phyloP scores from a whole-genome alignment of 208 protist genomes.

The Wallacemonas sp. region DNA sequence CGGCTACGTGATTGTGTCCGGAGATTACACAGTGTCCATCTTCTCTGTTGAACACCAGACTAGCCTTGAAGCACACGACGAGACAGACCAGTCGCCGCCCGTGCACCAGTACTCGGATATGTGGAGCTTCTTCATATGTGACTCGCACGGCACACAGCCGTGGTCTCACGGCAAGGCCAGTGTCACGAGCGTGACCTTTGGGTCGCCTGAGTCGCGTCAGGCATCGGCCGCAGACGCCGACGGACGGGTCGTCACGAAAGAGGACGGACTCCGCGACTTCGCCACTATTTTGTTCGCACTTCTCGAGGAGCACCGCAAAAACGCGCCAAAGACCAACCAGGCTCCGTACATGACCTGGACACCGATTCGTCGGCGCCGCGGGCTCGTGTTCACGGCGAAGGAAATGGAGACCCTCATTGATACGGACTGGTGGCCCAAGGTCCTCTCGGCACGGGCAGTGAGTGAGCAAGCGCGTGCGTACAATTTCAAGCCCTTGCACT shows the following conservation, averaged over 20 bases:
- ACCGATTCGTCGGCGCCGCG: constrained; percentile 48
- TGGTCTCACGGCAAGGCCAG: constrained; percentile 81
- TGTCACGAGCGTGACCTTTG: constrained; percentile 61
- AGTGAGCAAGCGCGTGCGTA: constrained; percentile 35
- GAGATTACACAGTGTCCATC: constrained; percentile 87
- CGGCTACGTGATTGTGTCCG: constrained; percentile 88
- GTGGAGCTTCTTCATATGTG: constrained; percentile 84
- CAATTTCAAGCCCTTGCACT: constrained; percentile 54
- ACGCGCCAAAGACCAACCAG: constrained; percentile 12
- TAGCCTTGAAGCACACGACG: background rate
- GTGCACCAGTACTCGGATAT: constrained; percentile 39
- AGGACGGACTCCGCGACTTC: constrained; percentile 82
- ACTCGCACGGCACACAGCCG: constrained; percentile 87
- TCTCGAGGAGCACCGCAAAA: constrained; percentile 69
- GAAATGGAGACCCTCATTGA: constrained; percentile 76
- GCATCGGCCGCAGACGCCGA: background rate
- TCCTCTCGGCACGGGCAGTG: constrained; percentile 49
- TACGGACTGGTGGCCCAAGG: constrained; percentile 64
- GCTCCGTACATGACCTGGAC: constrained; percentile 91
- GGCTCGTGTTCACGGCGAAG: constrained; percentile 45
- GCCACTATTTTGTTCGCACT: constrained; percentile 77
- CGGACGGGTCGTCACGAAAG: constrained; percentile 16
- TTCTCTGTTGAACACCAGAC: constrained; percentile 70
- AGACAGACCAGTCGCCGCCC: background rate
- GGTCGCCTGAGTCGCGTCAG: background rate